Conservation (phyloP, 768 basidiomycete genomes). For the Lenzites betulinus region DNA sequence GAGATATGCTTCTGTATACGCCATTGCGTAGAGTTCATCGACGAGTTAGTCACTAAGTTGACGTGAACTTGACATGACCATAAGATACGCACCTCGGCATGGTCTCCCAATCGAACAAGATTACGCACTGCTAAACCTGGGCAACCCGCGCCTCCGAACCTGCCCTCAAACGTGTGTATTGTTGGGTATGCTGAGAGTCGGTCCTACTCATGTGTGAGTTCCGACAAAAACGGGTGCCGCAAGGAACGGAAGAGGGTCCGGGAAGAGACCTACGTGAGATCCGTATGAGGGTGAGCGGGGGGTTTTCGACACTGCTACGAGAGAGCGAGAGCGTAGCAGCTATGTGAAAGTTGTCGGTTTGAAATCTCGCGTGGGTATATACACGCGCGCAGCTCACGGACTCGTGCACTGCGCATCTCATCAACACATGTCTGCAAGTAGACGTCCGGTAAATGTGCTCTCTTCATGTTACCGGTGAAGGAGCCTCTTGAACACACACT, state of each 20-base stretch:
- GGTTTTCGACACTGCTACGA: no score
- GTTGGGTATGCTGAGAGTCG: no score
- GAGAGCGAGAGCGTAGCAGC: not conserved
- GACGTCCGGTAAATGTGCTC: not conserved
- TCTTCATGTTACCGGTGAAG: not conserved
- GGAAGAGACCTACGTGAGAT: not conserved
- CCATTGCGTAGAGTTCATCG: not conserved
- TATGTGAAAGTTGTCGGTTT: not conserved
- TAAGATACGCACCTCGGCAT: no score
- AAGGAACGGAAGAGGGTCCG: no score
- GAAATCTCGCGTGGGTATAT: not conserved
- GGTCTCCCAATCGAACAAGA: no score
- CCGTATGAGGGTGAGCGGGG: not conserved
- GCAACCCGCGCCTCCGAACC: not conserved
- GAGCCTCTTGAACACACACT: constrained; percentile 5
- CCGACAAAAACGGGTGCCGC: not conserved
- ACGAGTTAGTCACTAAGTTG: not conserved
- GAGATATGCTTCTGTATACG: not conserved
- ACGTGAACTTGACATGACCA: no score
- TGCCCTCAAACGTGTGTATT: not conserved
- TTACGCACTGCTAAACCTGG: no score
- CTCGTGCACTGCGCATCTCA: not conserved
- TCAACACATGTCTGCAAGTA: not conserved
- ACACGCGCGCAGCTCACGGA: no score
- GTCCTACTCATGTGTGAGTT: not conserved